Evolutionary conservation across 441 rosid genomes (phyloP).

Genomic region (Gossypium laxum): DNA sequence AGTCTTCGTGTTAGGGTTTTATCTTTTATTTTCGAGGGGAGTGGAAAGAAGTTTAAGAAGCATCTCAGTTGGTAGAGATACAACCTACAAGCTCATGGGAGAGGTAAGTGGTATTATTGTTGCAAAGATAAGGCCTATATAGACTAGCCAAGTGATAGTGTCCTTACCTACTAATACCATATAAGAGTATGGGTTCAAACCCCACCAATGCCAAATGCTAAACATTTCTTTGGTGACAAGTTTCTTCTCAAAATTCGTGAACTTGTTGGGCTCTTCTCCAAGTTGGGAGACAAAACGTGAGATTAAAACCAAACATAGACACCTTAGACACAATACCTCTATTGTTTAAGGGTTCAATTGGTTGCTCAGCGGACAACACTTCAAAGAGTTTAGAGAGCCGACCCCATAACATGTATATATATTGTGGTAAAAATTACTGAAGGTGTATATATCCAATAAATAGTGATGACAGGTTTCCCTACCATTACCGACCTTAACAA

Average conservation of each 20-base stretch:
- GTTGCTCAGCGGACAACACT: not conserved
- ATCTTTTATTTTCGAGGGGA: not conserved
- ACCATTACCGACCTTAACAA: constrained; percentile 21
- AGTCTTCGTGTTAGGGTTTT: not conserved
- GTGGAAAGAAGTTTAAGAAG: not conserved
- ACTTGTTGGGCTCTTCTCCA: not conserved
- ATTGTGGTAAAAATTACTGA: not conserved
- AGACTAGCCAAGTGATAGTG: not conserved
- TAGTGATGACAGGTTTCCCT: constrained; percentile 19
- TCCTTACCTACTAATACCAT: not conserved
- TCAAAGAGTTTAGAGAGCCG: too few relatives aligned
- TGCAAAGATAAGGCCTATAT: not conserved
- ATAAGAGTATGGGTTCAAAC: not conserved
- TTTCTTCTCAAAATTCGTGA: not conserved
- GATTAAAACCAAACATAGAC: too few relatives aligned
- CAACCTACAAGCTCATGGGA: not conserved
- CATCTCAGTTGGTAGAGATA: not conserved
- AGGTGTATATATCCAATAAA: not conserved
- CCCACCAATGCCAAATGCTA: not conserved
- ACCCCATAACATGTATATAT: too few relatives aligned
- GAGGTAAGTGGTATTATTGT: not conserved
- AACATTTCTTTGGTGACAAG: not conserved
- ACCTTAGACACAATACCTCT: too few relatives aligned
- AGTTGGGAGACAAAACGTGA: not conserved
- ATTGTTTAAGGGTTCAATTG: not conserved